Conservation (phyloP, 2,329 filamentous ascomycete species). For the Claviceps sp. region DNA sequence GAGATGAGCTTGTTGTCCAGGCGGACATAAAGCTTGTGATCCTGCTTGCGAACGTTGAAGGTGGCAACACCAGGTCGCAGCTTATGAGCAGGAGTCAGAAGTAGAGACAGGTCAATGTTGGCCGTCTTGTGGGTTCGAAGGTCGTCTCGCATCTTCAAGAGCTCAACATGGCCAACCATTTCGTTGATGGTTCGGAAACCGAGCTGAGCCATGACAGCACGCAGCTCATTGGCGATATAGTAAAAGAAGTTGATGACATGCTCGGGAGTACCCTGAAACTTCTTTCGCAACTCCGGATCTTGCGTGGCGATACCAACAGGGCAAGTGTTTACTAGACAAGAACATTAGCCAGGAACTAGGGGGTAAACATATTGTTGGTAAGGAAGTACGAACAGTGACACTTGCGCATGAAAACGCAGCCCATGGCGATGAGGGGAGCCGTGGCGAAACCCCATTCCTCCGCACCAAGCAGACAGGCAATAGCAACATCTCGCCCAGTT, state of each 20-base stretch:
- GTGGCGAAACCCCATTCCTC: conserved; percentile 98
- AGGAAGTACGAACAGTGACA: conserved; percentile 31
- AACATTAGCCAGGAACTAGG: background rate
- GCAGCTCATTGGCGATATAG: conserved; percentile 89
- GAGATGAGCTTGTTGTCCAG: conserved; percentile 96
- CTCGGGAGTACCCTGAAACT: conserved; percentile 85
- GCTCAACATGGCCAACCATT: conserved; percentile 89
- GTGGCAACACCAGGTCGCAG: conserved; percentile 88
- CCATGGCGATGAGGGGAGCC: conserved; percentile 89
- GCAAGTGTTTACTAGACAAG: conserved; percentile 47
- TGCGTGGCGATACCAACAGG: conserved; percentile 93
- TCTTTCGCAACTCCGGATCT: conserved; percentile 85
- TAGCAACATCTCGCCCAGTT: conserved; percentile 85
- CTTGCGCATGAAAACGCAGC: conserved; percentile 89
- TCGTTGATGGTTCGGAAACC: conserved; percentile 94
- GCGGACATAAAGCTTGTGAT: conserved; percentile 83
- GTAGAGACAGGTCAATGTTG: conserved; percentile 86
- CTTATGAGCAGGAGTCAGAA: conserved; percentile 90
- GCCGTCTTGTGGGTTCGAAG: conserved; percentile 77
- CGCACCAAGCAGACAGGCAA: conserved; percentile 89
- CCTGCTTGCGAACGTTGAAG: conserved; percentile 96
- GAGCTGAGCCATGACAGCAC: conserved; percentile 92
- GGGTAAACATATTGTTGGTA: too few relatives aligned
- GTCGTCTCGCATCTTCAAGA: conserved; percentile 76
- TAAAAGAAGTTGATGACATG: conserved; percentile 99